These are phyloP conservation scores for Fremontodendron californicum DNA, from an alignment of 345 rosid species.

Conservation along the genomic window DNA sequence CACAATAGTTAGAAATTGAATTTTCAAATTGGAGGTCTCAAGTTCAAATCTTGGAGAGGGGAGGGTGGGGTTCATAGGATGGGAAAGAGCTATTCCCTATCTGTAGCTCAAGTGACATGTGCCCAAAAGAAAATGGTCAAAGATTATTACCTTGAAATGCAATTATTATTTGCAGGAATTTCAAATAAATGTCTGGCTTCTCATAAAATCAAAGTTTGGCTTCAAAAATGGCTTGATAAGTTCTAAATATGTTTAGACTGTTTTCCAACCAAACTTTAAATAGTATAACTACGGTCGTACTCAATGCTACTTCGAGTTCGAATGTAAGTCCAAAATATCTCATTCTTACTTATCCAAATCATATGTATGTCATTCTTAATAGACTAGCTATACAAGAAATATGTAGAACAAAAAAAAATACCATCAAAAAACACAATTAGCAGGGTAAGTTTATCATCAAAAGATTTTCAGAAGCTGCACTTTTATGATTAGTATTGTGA, in stretches of 20 bases:
- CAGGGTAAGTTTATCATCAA: background rate
- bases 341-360: background rate
- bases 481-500: background rate
- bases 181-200: no score
- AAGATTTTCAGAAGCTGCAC: background rate
- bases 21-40: background rate
- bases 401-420: background rate
- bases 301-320: background rate
- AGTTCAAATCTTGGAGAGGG: background rate
- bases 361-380: background rate
- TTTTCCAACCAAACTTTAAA: background rate
- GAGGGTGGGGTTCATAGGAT: background rate
- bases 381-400: background rate
- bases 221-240: slow-evolving; percentile 1
- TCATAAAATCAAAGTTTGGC: background rate
- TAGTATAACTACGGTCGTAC: background rate
- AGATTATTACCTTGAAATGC: background rate
- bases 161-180: no score
- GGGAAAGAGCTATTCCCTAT: background rate
- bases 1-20: background rate
- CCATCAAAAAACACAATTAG: background rate
- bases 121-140: background rate
- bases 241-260: background rate
- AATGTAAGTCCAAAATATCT: background rate
- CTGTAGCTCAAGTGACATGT: background rate